These are phyloP conservation scores for Vanilla planifolia DNA, from an alignment of 106 monocot species.

Conservation along the genomic window DNA sequence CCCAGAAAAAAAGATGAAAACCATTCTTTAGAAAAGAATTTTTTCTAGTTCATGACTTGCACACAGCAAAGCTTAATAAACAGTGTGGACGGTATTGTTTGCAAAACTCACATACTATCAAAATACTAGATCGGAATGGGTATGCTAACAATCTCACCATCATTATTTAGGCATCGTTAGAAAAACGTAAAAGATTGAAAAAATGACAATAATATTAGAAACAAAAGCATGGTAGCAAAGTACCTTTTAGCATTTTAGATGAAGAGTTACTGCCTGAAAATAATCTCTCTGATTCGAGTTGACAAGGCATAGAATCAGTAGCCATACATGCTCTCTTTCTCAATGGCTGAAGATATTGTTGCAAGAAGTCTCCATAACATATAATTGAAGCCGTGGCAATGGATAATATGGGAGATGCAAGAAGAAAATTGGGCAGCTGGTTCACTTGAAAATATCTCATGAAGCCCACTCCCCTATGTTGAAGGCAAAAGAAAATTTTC, in stretches of 20 bases:
- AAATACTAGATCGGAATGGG: too few relatives aligned
- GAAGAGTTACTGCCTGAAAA: slow-evolving; percentile 7
- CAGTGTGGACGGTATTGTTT: too few relatives aligned
- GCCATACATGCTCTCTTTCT: not conserved
- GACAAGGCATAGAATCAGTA: slow-evolving; percentile 6
- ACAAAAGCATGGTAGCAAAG: not conserved
- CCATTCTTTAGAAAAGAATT: too few relatives aligned
- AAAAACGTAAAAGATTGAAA: not conserved
- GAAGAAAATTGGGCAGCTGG: slow-evolving; percentile 94
- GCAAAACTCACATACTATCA: too few relatives aligned
- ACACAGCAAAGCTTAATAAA: too few relatives aligned
- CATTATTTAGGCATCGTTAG: not conserved
- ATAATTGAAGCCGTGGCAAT: slow-evolving; percentile 62
- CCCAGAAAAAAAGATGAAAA: not conserved
- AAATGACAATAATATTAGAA: not conserved
- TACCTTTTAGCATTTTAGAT: slow-evolving; percentile 23
- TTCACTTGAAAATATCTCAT: slow-evolving; percentile 91
- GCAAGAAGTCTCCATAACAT: slow-evolving; percentile 33
- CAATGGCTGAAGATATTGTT: slow-evolving; percentile 27
- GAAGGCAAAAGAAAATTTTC: slow-evolving; percentile 7
- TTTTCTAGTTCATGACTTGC: too few relatives aligned
- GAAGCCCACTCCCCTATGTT: slow-evolving; percentile 89
- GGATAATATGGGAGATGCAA: slow-evolving; percentile 77
- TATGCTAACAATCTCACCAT: not conserved
- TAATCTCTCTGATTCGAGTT: slow-evolving; percentile 12